Conservation (phyloP, 352 stramenopile genomes). For the Phytophthora parvispora region DNA sequence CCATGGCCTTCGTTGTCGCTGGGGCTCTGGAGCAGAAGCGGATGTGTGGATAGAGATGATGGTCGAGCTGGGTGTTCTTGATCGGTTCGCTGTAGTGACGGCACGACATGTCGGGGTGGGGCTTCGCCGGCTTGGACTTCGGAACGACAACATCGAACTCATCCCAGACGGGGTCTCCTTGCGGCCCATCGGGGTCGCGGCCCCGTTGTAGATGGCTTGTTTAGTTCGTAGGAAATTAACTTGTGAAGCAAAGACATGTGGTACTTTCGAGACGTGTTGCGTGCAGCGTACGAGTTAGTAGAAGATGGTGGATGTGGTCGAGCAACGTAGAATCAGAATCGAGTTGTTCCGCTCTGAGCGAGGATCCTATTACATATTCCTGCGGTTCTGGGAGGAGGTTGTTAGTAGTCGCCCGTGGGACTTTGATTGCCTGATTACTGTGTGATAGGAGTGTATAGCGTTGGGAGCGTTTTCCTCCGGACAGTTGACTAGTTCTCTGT, state of each 20-base stretch:
- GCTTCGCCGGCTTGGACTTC: neutral
- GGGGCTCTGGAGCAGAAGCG: neutral
- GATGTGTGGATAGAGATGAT: conserved; percentile 3
- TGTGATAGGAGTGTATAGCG: no score
- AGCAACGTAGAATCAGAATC: neutral
- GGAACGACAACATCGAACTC: neutral
- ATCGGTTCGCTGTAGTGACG: neutral
- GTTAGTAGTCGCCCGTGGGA: no score
- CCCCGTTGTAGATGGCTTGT: neutral
- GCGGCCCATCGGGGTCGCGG: neutral
- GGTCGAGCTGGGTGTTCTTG: neutral
- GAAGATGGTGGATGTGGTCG: neutral
- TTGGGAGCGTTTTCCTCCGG: no score
- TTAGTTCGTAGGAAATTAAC: neutral
- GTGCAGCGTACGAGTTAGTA: neutral
- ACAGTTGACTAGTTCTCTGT: no score
- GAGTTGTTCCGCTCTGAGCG: no score
- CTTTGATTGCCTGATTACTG: no score
- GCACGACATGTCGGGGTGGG: neutral
- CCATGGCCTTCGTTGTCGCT: neutral
- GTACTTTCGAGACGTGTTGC: neutral
- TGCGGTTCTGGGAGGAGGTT: no score
- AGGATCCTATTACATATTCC: no score
- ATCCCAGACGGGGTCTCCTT: neutral
- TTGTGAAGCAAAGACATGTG: neutral